Conservation (phyloP, 2,329 filamentous ascomycete genomes). For the Chaetomium globosum region DNA sequence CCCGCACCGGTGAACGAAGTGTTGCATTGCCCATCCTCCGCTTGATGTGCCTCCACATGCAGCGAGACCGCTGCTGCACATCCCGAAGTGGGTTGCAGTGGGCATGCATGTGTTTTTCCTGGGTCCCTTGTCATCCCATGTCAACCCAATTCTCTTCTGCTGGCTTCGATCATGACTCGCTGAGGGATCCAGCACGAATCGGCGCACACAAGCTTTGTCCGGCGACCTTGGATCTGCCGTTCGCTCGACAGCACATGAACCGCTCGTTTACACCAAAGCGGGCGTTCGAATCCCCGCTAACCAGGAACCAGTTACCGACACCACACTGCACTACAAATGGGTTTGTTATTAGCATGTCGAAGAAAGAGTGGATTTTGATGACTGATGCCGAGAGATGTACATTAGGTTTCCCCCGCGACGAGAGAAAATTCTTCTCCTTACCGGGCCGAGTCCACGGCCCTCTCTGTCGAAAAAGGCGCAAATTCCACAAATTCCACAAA, state of each 20-base stretch:
- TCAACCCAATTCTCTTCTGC: background rate
- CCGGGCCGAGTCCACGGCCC: constrained; percentile 3
- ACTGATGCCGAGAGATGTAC: background rate
- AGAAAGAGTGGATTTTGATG: background rate
- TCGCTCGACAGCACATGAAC: background rate
- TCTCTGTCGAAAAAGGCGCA: constrained; percentile 10
- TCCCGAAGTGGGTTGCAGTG: constrained; percentile 9
- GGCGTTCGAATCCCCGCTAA: background rate
- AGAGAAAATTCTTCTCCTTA: constrained; percentile 3
- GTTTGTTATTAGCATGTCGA: no score
- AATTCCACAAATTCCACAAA: background rate
- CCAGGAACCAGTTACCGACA: no score
- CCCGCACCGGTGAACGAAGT: constrained; percentile 31
- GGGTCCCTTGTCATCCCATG: constrained; percentile 11
- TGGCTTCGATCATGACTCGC: background rate
- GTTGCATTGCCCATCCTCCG: constrained; percentile 24
- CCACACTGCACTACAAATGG: no score
- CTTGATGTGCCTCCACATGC: constrained; percentile 11
- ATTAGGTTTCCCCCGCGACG: background rate
- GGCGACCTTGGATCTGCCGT: constrained; percentile 4
- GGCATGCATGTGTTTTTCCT: constrained; percentile 1
- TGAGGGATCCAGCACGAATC: background rate
- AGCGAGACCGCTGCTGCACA: constrained; percentile 15
- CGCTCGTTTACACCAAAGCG: background rate
- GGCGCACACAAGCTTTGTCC: background rate